These are phyloP conservation scores for Backusella parvicylindrica DNA, from an alignment of 192 early-diverging fungal species.

Conservation along the genomic window DNA sequence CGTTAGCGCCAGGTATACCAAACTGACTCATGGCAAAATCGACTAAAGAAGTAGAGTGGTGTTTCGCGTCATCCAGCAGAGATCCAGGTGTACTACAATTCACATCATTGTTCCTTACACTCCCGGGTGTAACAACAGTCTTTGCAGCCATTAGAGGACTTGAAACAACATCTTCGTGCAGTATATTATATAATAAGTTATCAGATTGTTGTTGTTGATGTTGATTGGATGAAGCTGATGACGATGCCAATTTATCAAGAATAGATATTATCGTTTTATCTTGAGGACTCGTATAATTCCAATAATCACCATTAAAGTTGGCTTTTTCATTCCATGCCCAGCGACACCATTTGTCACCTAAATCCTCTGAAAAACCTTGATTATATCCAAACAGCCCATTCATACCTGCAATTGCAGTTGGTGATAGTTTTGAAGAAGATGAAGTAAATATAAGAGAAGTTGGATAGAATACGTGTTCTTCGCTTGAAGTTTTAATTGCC, in stretches of 20 bases:
- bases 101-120: neutral
- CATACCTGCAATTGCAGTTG: slow-evolving; percentile 23
- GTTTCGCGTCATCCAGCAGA: neutral
- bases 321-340: slow-evolving; percentile 18
- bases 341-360: slow-evolving; percentile 30
- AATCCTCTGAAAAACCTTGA: slow-evolving; percentile 25
- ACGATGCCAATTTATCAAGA: slow-evolving; percentile 12
- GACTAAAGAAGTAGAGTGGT: neutral
- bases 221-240: neutral
- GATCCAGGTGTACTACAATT: neutral
- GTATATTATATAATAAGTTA: slow-evolving; percentile 11
- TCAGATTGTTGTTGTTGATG: neutral
- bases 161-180: slow-evolving; percentile 13
- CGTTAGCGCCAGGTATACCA: neutral
- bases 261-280: slow-evolving; percentile 6
- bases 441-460: slow-evolving; percentile 18
- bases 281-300: slow-evolving; percentile 21
- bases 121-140: slow-evolving; percentile 13
- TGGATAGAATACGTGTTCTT: slow-evolving; percentile 22
- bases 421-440: slow-evolving; percentile 11
- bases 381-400: slow-evolving; percentile 18
- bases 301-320: slow-evolving; percentile 6
- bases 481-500: neutral
- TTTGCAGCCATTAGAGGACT: slow-evolving; percentile 26
- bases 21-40: neutral